Conservation (phyloP, 2,329 filamentous ascomycete genomes). For the Cercospora sp. region DNA sequence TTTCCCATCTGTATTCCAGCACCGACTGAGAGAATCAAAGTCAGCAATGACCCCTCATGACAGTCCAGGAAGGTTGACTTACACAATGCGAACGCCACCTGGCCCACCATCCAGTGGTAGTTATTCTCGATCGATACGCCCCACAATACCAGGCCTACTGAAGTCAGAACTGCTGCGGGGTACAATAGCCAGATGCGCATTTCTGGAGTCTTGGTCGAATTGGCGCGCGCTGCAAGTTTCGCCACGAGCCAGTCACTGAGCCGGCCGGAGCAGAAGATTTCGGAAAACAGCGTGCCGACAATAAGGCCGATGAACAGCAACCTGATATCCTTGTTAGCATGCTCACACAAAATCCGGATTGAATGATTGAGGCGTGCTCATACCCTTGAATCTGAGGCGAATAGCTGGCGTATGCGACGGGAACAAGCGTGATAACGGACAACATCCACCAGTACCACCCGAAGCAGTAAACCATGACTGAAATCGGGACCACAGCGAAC, state of each 20-base stretch:
- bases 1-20: constrained; percentile 27
- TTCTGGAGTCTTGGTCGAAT: constrained; percentile 19
- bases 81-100: constrained; percentile 25
- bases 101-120: constrained; percentile 27
- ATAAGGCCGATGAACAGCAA: constrained; percentile 25
- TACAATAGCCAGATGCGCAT: constrained; percentile 26
- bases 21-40: constrained; percentile 9
- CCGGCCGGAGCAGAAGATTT: constrained; percentile 22
- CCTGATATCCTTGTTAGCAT: constrained; percentile 7
- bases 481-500: constrained; percentile 22
- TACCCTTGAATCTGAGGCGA: constrained; percentile 25
- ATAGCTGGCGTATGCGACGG: constrained; percentile 23
- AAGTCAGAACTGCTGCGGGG: constrained; percentile 19
- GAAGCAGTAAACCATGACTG: constrained; percentile 20
- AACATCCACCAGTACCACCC: constrained; percentile 28
- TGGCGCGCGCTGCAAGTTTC: constrained; percentile 21
- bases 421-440: constrained; percentile 22
- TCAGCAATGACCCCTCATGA: constrained; percentile 8
- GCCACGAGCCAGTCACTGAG: constrained; percentile 26
- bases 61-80: neutral
- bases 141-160: constrained; percentile 22
- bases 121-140: constrained; percentile 22
- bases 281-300: constrained; percentile 24
- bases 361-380: neutral
- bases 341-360: too few species aligned